Evolutionary conservation across 352 stramenopile genomes (phyloP).

Genomic region (Phytopythium montanum): DNA sequence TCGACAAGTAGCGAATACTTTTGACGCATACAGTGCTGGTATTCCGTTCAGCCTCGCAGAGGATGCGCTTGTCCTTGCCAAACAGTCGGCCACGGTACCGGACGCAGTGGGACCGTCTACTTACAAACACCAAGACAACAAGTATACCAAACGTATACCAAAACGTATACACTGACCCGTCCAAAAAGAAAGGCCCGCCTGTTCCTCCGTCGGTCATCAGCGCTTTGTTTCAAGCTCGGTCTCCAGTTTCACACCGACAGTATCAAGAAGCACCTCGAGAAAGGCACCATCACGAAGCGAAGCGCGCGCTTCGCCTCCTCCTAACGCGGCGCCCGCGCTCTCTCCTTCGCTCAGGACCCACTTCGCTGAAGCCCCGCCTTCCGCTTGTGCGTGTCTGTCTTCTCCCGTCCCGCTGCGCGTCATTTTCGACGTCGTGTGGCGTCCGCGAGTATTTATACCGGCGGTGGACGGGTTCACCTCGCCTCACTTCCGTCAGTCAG

Average conservation of each 20-base stretch:
- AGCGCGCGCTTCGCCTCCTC: too few relatives aligned
- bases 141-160: not conserved
- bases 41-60: not conserved
- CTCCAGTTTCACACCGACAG: not conserved
- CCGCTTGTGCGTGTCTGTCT: too few relatives aligned
- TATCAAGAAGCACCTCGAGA: not conserved
- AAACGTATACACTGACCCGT: not conserved
- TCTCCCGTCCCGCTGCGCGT: not conserved
- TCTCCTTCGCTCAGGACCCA: too few relatives aligned
- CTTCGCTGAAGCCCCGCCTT: too few relatives aligned
- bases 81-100: not conserved
- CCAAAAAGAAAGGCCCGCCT: not conserved
- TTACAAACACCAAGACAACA: conserved; percentile 2
- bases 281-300: too few relatives aligned
- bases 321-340: too few relatives aligned
- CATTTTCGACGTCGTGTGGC: not conserved
- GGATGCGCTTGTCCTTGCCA: not conserved
- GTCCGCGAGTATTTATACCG: not conserved
- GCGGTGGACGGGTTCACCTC: not conserved
- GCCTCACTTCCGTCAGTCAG: too few relatives aligned
- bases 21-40: not conserved
- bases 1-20: not conserved
- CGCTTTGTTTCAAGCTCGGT: not conserved
- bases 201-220: not conserved
- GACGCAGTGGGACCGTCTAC: not conserved